Base-by-base conservation (phyloP, 2,329 filamentous ascomycete species). In the Penicillium sp. region DNA sequence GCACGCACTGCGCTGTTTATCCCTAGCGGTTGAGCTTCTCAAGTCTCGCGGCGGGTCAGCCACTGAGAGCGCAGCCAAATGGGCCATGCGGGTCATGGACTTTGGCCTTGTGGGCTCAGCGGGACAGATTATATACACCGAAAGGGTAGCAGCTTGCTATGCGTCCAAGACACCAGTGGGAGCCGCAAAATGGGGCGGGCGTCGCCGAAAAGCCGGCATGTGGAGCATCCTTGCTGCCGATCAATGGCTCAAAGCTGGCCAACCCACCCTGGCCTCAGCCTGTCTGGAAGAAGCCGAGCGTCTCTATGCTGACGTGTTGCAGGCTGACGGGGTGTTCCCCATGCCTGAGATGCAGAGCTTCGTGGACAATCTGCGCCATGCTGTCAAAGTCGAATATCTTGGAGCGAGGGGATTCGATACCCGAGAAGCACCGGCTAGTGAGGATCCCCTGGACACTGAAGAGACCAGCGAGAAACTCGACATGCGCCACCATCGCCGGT, bases 201-300 rank as follows among this genome's bases (percentile, higher is more conserved):
- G 91, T 53, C 79, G 78, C 52, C 79, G 93, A 43, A 98, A 96
- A 73, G 87, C 90, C 2, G 93, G 87, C 0, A 79, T 95, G 56
- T 98, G 90, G 90, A 85, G 84, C 57, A 77, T 93, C 21, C 77
- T 95, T 34, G 85, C 87, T 1, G 84, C 89, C 0, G 86, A 95
- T 60, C 79, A 83, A 1, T 98, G 93, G 93, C 75, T 91, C 48
- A 78, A 79, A 44, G 79, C 90, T 54, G 81, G 79, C 31, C 90
- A 91, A 63, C 82, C 82, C 46, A 80, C 85, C 13, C 86, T 94
- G 62, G 87, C 89, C 1, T 86, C 88, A 57, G 78, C 80, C 51
- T 88, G 87, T 56, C 77, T 97, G 1, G 82, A 86, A 43, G 81
- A 85, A 56, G 87, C 87, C 0, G 68, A 76, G 41, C 66, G 69